A percentile compares a stretch with the other conserved stretches of the same genome.
These are phyloP conservation scores for Crithidia fasciculata DNA, from an alignment of 208 protist genomes.

Conservation along the genomic window DNA sequence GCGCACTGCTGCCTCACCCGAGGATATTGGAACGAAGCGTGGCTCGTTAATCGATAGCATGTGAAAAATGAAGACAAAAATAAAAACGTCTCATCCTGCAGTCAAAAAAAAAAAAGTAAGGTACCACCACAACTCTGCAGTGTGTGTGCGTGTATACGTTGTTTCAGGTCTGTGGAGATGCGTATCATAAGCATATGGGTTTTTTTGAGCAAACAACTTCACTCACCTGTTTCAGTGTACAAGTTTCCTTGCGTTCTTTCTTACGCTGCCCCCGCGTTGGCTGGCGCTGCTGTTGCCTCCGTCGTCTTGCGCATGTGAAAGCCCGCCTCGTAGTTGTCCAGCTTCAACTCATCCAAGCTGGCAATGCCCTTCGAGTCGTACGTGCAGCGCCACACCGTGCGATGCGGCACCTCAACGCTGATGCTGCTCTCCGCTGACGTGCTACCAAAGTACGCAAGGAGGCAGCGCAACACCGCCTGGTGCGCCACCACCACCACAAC, in stretches of 20 bases:
- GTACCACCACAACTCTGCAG: too few species aligned
- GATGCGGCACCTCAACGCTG: conserved; percentile 74
- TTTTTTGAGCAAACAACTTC: too few species aligned
- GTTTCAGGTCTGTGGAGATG: background rate
- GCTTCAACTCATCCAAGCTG: conserved; percentile 71
- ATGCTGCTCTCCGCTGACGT: conserved; percentile 84
- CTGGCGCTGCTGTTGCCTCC: background rate
- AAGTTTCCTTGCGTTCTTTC: background rate
- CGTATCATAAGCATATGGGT: too few species aligned
- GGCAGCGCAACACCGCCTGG: conserved; percentile 81
- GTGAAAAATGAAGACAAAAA: background rate
- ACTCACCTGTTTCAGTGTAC: background rate
- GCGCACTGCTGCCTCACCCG: too few species aligned
- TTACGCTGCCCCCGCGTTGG: background rate
- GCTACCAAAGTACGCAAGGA: conserved; percentile 89
- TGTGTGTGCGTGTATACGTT: background rate
- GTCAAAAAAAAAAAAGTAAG: too few species aligned
- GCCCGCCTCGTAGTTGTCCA: conserved; percentile 51
- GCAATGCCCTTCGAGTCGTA: conserved; percentile 88
- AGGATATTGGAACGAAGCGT: too few species aligned
- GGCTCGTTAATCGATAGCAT: too few species aligned
- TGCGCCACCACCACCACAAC: conserved; percentile 88
- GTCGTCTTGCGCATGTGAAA: conserved; percentile 19
- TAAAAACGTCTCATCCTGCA: too few species aligned
- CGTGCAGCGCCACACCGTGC: conserved; percentile 86